Conservation (phyloP, 164 flowering plant species). For the Vitis labrusca region DNA sequence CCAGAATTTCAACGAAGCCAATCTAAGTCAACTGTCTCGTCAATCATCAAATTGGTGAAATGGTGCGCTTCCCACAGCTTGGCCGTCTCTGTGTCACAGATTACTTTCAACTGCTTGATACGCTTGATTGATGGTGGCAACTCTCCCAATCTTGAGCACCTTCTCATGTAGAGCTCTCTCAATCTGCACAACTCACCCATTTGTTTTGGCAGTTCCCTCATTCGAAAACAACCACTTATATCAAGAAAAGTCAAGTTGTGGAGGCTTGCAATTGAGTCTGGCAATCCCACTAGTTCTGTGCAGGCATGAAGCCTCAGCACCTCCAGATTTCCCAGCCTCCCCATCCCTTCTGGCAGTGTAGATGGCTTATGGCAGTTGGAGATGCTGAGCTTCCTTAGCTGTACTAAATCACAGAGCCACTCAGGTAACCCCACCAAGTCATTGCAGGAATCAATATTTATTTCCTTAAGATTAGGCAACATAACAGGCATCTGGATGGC, state of each 20-base stretch:
- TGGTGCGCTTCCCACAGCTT: too few relatives aligned
- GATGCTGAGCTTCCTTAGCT: background rate
- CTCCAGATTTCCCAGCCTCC: slow-evolving; percentile 18
- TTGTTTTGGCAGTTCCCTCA: slow-evolving; percentile 21
- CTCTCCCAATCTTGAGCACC: slow-evolving; percentile 16
- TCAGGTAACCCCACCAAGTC: too few relatives aligned
- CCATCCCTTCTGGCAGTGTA: slow-evolving; percentile 14
- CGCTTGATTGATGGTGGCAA: slow-evolving; percentile 15
- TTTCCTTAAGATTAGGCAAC: too few relatives aligned
- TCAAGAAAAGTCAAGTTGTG: slow-evolving; percentile 21
- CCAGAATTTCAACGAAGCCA: too few relatives aligned
- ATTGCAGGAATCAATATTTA: too few relatives aligned
- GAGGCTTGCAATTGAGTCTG: slow-evolving; percentile 22
- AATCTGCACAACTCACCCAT: slow-evolving; percentile 19
- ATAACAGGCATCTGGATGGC: too few relatives aligned
- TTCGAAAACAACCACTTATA: slow-evolving; percentile 18
- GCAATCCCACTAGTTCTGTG: slow-evolving; percentile 20
- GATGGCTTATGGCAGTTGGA: too few relatives aligned
- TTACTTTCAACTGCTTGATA: too few relatives aligned
- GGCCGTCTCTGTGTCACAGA: too few relatives aligned
- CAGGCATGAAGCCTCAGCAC: slow-evolving; percentile 27
- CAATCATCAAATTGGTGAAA: too few relatives aligned
- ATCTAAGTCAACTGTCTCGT: too few relatives aligned
- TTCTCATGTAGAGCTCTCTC: slow-evolving; percentile 20
- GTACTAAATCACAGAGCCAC: too few relatives aligned